Evolutionary conservation across 2,329 filamentous ascomycete species (phyloP).

Genomic region (Clonostachys rhizophaga): DNA sequence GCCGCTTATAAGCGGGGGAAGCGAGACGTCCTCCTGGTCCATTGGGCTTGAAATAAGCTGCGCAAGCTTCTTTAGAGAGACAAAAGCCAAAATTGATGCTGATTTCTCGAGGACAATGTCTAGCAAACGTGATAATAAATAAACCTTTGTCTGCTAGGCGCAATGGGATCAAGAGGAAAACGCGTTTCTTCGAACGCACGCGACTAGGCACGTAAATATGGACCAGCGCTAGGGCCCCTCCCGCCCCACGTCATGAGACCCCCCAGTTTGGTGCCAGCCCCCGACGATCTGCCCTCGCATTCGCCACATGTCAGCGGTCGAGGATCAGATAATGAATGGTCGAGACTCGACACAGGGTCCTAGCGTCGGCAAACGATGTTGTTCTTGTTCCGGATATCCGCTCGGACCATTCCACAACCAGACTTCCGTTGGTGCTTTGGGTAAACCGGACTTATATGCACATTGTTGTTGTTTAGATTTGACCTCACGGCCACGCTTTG

Average conservation of each 20-base stretch:
- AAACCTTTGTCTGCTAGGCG: no score
- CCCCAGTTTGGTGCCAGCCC: background rate
- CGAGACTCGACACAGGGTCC: no score
- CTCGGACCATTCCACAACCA: background rate
- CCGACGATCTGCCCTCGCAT: background rate
- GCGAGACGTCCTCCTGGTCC: no score
- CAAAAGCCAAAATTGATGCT: no score
- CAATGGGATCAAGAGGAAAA: background rate
- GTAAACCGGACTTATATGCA: background rate
- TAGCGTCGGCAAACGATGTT: no score
- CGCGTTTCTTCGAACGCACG: background rate
- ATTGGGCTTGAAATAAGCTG: no score
- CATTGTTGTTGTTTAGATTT: background rate
- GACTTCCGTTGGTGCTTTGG: background rate
- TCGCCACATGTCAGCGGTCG: background rate
- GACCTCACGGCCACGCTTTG: no score
- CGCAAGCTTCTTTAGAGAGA: no score
- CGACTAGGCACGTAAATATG: background rate
- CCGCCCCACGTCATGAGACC: background rate
- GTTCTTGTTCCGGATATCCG: no score
- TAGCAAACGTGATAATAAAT: no score
- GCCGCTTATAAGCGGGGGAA: slow-evolving; percentile 1
- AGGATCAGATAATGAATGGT: background rate
- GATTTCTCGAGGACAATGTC: no score
- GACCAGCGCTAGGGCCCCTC: background rate